phyloP scores from a whole-genome alignment of 371 early-diverging fungal species.

The Circinella minor region DNA sequence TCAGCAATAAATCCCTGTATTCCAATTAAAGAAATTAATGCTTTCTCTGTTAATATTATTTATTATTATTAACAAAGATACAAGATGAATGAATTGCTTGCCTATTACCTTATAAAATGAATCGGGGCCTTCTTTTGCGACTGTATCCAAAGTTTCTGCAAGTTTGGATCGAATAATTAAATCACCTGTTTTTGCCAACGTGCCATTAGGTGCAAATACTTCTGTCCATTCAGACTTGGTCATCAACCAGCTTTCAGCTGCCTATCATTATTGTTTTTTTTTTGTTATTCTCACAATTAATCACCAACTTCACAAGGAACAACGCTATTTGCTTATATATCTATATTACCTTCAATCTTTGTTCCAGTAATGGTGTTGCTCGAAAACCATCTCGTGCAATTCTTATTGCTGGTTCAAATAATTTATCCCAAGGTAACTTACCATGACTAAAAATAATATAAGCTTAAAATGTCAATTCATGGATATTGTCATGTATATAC shows the following conservation, averaged over 20 bases:
- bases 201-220: slow-evolving; percentile 76
- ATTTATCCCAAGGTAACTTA: slow-evolving; percentile 81
- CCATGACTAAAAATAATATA: slow-evolving; percentile 59
- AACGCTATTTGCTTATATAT: background rate
- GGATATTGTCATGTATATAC: no score
- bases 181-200: slow-evolving; percentile 70
- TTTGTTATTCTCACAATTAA: background rate
- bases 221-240: slow-evolving; percentile 45
- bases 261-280: slow-evolving; percentile 15
- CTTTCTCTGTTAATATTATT: no score
- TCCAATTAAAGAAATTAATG: no score
- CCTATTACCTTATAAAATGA: slow-evolving; percentile 79
- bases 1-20: slow-evolving; percentile 64
- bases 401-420: slow-evolving; percentile 85
- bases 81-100: no score
- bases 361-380: slow-evolving; percentile 62
- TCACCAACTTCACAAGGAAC: background rate
- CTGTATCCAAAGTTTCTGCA: slow-evolving; percentile 80
- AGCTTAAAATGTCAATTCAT: no score
- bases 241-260: slow-evolving; percentile 37
- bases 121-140: slow-evolving; percentile 83
- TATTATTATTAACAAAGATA: no score
- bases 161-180: slow-evolving; percentile 71
- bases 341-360: slow-evolving; percentile 48
- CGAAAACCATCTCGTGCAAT: slow-evolving; percentile 84